Evolutionary conservation across 1,139 yeast species (phyloP).

Genomic region (Pichia inconspicua): DNA sequence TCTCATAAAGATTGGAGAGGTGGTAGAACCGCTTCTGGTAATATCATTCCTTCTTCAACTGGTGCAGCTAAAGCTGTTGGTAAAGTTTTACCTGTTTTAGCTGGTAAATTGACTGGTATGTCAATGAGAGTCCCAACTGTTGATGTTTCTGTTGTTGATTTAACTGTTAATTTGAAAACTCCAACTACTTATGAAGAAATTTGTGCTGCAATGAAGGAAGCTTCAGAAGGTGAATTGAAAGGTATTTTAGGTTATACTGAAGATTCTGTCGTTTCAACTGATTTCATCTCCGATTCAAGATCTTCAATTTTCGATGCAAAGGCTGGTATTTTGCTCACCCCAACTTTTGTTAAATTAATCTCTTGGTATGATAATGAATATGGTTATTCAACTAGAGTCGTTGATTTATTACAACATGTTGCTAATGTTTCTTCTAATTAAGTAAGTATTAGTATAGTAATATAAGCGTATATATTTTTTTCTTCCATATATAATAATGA

Average conservation of each 20-base stretch:
- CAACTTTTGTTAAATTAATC: constrained; percentile 76
- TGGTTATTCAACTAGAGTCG: constrained; percentile 89
- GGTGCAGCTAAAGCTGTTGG: constrained; percentile 94
- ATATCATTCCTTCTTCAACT: constrained; percentile 83
- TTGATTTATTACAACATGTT: constrained; percentile 74
- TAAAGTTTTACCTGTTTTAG: constrained; percentile 77
- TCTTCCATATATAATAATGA: no score
- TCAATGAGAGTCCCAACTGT: constrained; percentile 85
- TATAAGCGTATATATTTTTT: no score
- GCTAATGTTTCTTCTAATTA: constrained; percentile 33
- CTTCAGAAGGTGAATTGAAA: constrained; percentile 64
- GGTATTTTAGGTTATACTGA: constrained; percentile 79
- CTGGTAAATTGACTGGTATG: constrained; percentile 87
- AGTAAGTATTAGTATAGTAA: no score
- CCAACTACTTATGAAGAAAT: constrained; percentile 72
- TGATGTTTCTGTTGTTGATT: constrained; percentile 76
- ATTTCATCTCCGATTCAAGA: constrained; percentile 68
- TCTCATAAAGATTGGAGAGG: constrained; percentile 96
- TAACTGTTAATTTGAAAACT: constrained; percentile 63
- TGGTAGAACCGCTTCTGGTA: constrained; percentile 89
- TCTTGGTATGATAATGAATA: constrained; percentile 88
- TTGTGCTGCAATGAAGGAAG: constrained; percentile 60
- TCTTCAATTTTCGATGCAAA: constrained; percentile 78
- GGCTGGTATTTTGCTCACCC: constrained; percentile 81
- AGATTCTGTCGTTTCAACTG: constrained; percentile 80